Conservation (phyloP, 306 rosid species). For the Dalbergia oliveri region DNA sequence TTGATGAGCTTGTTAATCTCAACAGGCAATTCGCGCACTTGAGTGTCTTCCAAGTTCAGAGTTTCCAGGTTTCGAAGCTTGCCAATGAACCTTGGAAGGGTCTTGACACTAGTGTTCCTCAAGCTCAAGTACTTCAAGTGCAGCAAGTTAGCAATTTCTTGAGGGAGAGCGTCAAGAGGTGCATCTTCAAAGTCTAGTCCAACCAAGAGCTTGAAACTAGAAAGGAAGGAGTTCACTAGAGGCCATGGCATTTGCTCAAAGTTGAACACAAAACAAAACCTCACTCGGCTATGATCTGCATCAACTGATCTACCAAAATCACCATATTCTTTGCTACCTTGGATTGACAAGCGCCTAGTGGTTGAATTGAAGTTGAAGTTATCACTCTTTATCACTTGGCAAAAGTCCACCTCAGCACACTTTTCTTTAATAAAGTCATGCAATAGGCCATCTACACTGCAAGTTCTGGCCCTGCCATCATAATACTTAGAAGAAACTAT, state of each 20-base stretch:
- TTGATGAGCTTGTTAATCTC: constrained; percentile 27
- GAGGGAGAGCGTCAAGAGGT: neutral
- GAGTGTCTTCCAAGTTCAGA: neutral
- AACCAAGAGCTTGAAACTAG: constrained; percentile 30
- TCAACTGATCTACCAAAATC: neutral
- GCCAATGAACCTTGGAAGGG: constrained; percentile 5
- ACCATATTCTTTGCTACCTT: neutral
- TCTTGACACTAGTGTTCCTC: neutral
- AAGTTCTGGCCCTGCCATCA: neutral
- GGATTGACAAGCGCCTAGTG: constrained; percentile 24
- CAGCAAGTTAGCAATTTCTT: neutral
- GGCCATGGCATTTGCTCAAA: neutral
- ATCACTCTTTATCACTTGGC: neutral
- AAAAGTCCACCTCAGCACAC: neutral
- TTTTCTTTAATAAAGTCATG: neutral
- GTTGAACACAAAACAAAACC: constrained; percentile 18
- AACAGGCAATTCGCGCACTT: neutral
- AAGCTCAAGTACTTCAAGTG: neutral
- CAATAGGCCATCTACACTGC: neutral
- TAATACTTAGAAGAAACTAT: neutral
- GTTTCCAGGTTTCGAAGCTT: neutral
- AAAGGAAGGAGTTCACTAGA: neutral
- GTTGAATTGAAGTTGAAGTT: neutral
- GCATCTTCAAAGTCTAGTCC: constrained; percentile 33
- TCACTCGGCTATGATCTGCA: neutral